Conservation (phyloP, 208 protist genomes). For the Crithidia fasciculata region DNA sequence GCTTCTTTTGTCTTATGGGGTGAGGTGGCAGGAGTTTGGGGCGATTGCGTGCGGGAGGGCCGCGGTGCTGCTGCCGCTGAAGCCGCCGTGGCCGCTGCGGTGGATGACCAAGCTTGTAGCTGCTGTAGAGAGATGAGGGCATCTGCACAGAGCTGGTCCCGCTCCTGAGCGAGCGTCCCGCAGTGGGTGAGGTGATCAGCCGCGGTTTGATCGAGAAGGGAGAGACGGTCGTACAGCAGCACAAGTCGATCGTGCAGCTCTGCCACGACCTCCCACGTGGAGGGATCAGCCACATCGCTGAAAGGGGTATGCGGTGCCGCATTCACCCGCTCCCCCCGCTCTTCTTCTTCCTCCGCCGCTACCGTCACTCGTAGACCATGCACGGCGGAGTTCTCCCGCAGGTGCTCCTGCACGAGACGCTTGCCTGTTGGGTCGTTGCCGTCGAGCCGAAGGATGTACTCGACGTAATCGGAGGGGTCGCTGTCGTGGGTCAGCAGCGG, state of each 20-base stretch:
- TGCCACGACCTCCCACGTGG: conserved; percentile 57
- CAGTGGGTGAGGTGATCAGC: conserved; percentile 17
- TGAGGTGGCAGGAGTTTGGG: background rate
- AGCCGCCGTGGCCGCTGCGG: background rate
- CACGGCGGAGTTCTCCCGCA: conserved; percentile 31
- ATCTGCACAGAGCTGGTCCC: conserved; percentile 13
- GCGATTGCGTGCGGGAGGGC: background rate
- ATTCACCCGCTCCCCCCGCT: background rate
- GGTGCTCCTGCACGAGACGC: conserved; percentile 47
- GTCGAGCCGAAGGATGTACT: conserved; percentile 45
- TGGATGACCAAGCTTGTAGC: conserved; percentile 25
- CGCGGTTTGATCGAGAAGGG: conserved; percentile 19
- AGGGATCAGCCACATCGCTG: conserved; percentile 4
- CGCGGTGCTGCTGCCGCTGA: background rate
- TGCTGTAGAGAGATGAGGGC: conserved; percentile 6
- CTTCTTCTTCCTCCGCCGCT: background rate
- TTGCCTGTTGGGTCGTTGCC: conserved; percentile 29
- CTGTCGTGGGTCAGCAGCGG: conserved; percentile 34
- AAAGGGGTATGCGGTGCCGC: background rate
- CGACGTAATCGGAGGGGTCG: conserved; percentile 49
- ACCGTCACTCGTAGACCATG: background rate
- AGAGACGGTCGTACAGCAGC: conserved; percentile 21
- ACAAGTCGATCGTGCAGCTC: conserved; percentile 50
- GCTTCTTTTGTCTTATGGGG: background rate
- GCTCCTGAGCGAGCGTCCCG: conserved; percentile 5